These are phyloP conservation scores for Candida tetrigidarum DNA, from an alignment of 1,139 yeast species.

Conservation along the genomic window DNA sequence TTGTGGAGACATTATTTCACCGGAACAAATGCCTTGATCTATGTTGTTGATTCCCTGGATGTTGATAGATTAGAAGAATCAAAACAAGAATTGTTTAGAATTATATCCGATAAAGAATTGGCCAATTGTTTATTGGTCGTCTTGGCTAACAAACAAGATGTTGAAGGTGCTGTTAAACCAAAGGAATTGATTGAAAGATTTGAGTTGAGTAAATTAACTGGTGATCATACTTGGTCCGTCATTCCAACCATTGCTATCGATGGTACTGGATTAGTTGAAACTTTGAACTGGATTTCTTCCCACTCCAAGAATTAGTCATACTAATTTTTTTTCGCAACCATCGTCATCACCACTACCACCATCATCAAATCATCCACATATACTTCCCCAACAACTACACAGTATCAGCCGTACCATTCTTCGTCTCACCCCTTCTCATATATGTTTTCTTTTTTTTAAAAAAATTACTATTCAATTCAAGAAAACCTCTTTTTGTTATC, in stretches of 20 bases:
- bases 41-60: constrained; percentile 87
- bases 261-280: constrained; percentile 76
- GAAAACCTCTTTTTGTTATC: background rate
- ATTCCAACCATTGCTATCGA: constrained; percentile 77
- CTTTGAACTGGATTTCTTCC: constrained; percentile 74
- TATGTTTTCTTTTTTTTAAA: background rate
- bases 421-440: background rate
- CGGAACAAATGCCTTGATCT: constrained; percentile 92
- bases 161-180: constrained; percentile 63
- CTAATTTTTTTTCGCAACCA: constrained; percentile 2
- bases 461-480: constrained; percentile 2
- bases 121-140: constrained; percentile 78
- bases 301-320: constrained; percentile 49
- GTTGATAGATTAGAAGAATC: constrained; percentile 74
- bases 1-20: constrained; percentile 96
- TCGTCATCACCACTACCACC: background rate
- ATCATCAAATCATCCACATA: background rate
- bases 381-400: background rate
- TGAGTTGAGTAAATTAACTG: constrained; percentile 55
- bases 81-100: constrained; percentile 75
- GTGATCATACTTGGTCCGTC: constrained; percentile 72
- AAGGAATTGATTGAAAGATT: constrained; percentile 65
- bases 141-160: constrained; percentile 91
- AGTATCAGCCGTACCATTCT: background rate
- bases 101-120: constrained; percentile 80